Evolutionary conservation across 768 basidiomycete genomes (phyloP).

Genomic region (Mycena epipterygia): DNA sequence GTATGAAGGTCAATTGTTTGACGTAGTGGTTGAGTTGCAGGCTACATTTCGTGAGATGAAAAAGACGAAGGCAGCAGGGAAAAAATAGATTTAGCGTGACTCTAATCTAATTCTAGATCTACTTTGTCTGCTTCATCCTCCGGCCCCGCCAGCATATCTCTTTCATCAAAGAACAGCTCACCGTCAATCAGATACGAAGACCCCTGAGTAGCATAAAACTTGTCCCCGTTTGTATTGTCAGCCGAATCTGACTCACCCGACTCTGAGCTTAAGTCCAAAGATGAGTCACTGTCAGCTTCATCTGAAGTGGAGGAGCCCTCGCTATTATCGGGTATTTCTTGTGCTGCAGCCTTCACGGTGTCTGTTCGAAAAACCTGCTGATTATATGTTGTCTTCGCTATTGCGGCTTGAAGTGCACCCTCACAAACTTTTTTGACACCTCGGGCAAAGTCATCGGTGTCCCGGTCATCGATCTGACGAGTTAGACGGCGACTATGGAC

Average conservation of each 20-base stretch:
- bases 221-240: too few species aligned
- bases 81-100: too few species aligned
- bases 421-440: constrained; percentile 27
- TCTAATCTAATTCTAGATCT: not conserved
- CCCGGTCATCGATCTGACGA: not conserved
- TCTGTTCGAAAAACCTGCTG: too few species aligned
- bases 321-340: too few species aligned
- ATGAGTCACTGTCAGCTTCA: too few species aligned
- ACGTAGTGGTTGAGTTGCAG: not conserved
- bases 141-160: constrained; percentile 18
- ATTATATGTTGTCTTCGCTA: not conserved
- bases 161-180: not conserved
- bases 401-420: constrained; percentile 26
- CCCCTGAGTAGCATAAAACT: too few species aligned
- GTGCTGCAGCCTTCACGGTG: too few species aligned
- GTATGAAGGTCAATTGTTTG: not conserved
- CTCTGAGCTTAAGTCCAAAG: too few species aligned
- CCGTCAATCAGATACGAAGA: not conserved
- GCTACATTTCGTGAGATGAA: not conserved
- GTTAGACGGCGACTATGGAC: constrained; percentile 38
- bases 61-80: not conserved
- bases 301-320: too few species aligned
- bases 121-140: not conserved
- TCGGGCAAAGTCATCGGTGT: constrained; percentile 30
- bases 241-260: too few species aligned